Evolutionary conservation across 148 eudicot species (phyloP).

Genomic region (Rhododendron molle): DNA sequence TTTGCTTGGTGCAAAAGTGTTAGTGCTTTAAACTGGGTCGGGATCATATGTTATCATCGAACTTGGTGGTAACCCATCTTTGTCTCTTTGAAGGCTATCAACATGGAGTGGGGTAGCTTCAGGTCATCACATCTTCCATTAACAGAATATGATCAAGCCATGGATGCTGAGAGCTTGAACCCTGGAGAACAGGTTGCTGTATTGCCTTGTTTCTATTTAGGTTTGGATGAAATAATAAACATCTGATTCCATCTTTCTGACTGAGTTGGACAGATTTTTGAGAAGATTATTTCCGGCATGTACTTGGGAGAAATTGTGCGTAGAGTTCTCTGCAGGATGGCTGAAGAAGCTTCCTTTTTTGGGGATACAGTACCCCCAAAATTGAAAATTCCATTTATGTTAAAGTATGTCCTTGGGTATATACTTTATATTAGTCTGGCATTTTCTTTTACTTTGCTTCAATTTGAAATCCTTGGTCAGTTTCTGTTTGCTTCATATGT

Average conservation of each 20-base stretch:
- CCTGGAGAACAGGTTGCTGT: slow-evolving; percentile 79
- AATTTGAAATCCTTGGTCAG: not conserved
- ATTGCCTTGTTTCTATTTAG: not conserved
- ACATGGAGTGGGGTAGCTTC: slow-evolving; percentile 97
- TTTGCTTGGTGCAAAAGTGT: not conserved
- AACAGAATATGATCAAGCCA: slow-evolving; percentile 61
- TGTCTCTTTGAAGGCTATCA: slow-evolving; percentile 56
- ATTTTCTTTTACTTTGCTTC: not conserved
- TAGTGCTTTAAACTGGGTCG: not conserved
- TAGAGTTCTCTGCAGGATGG: slow-evolving; percentile 69
- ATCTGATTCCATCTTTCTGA: not conserved
- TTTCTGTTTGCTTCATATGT: not conserved
- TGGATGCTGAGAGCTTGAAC: slow-evolving; percentile 80
- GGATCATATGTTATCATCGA: not conserved
- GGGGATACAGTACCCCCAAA: slow-evolving; percentile 79
- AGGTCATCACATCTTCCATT: slow-evolving; percentile 75
- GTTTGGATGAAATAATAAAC: not conserved
- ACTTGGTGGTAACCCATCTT: not conserved
- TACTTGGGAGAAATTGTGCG: slow-evolving; percentile 94
- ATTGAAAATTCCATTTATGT: slow-evolving; percentile 55
- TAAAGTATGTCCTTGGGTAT: slow-evolving; percentile 15
- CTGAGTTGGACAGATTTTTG: slow-evolving; percentile 59
- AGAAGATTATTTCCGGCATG: slow-evolving; percentile 92
- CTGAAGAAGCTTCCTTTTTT: slow-evolving; percentile 78
- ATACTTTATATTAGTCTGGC: not conserved